phyloP scores from a whole-genome alignment of 352 stramenopile genomes.

The Sclerospora graminicola region DNA sequence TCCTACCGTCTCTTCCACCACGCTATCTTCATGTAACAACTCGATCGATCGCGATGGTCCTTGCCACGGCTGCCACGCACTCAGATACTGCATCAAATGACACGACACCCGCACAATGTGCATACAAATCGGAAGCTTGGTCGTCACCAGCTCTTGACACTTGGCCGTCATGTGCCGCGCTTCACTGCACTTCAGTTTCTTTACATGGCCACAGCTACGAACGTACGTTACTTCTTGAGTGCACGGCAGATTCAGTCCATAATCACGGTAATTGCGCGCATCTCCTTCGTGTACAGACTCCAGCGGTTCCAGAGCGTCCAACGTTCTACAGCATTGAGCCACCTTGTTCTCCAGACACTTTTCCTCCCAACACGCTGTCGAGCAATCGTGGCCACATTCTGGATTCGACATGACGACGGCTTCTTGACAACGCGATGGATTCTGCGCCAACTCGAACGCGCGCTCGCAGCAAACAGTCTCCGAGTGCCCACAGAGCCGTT shows the following conservation, averaged over 20 bases:
- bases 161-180: constrained; percentile 19
- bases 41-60: constrained; percentile 6
- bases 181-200: constrained; percentile 38
- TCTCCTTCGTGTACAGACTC: constrained; percentile 23
- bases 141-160: constrained; percentile 26
- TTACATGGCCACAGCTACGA: constrained; percentile 33
- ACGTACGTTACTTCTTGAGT: constrained; percentile 19
- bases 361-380: constrained; percentile 40
- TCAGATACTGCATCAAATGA: constrained; percentile 16
- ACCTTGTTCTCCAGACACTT: constrained; percentile 10
- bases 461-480: constrained; percentile 42
- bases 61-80: constrained; percentile 43
- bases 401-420: constrained; percentile 40
- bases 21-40: constrained; percentile 21
- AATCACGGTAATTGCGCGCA: constrained; percentile 23
- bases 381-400: constrained; percentile 55
- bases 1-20: constrained; percentile 30
- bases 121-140: constrained; percentile 29
- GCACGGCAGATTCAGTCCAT: constrained; percentile 39
- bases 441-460: constrained; percentile 56
- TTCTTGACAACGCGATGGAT: constrained; percentile 34
- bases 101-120: constrained; percentile 38
- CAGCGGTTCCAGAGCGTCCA: constrained; percentile 18
- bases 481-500: constrained; percentile 50
- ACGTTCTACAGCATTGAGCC: background rate